Conservation (phyloP, 2,329 filamentous ascomycete genomes). For the Calonectria leucothoes region DNA sequence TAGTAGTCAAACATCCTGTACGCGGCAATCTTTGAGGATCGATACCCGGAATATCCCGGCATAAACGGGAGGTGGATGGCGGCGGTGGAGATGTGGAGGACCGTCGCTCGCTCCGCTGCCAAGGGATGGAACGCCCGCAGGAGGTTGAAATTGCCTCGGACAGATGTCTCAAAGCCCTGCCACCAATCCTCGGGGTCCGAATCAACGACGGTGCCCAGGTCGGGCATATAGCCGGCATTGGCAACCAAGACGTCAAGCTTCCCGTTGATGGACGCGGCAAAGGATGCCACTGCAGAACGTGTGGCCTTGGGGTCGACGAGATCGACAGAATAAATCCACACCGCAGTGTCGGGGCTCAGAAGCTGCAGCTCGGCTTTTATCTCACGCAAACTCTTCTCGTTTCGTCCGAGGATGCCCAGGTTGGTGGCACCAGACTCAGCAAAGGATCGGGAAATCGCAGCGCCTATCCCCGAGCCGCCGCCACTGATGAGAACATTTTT, state of each 20-base stretch:
- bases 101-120: slow-evolving; percentile 38
- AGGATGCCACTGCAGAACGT: slow-evolving; percentile 25
- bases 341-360: slow-evolving; percentile 66
- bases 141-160: slow-evolving; percentile 45
- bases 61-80: slow-evolving; percentile 40
- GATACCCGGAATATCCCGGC: slow-evolving; percentile 50
- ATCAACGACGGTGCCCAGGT: slow-evolving; percentile 21
- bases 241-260: slow-evolving; percentile 52
- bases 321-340: slow-evolving; percentile 46
- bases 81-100: slow-evolving; percentile 38
- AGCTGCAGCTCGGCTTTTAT: slow-evolving; percentile 49
- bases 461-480: slow-evolving; percentile 71
- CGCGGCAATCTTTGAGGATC: slow-evolving; percentile 54
- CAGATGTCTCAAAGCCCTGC: slow-evolving; percentile 43
- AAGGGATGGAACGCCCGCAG: slow-evolving; percentile 42
- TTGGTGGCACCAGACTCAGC: slow-evolving; percentile 51
- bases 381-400: slow-evolving; percentile 43
- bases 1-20: slow-evolving; percentile 56
- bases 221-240: slow-evolving; percentile 43
- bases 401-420: slow-evolving; percentile 56
- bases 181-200: slow-evolving; percentile 40
- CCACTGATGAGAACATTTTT: slow-evolving; percentile 73
- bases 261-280: slow-evolving; percentile 35
- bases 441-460: slow-evolving; percentile 70
- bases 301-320: slow-evolving; percentile 44